Percentiles rank a stretch among this genome's conserved stretches.
phyloP scores from a whole-genome alignment of 1,284 basidiomycete genomes.

The Earliella scabrosa region DNA sequence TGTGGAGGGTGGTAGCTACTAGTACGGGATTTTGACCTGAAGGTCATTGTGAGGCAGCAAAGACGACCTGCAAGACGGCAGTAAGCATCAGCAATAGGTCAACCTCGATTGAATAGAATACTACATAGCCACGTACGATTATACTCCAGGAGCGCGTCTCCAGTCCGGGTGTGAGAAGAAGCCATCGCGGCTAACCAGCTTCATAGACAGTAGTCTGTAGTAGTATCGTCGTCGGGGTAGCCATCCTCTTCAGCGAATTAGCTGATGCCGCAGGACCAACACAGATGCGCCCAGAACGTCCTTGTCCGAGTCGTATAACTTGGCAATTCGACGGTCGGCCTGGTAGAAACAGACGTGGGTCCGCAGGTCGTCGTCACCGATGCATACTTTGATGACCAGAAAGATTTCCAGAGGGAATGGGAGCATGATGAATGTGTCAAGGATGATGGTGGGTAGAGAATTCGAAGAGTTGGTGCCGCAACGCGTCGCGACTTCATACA shows the following conservation, averaged over 20 bases:
- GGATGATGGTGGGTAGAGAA: too few relatives aligned
- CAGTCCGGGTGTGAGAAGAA: slow-evolving; percentile 5
- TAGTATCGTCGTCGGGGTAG: too few relatives aligned
- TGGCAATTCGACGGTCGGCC: not conserved
- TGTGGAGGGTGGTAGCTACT: too few relatives aligned
- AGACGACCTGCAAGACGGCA: too few relatives aligned
- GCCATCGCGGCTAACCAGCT: not conserved
- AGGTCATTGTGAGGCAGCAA: too few relatives aligned
- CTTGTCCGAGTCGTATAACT: not conserved
- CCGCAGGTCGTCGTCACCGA: slow-evolving; percentile 21
- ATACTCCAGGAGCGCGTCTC: slow-evolving; percentile 1
- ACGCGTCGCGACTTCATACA: too few relatives aligned
- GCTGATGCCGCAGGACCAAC: slow-evolving; percentile 3
- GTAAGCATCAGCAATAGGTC: too few relatives aligned
- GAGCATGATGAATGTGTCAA: too few relatives aligned
- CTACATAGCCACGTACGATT: not conserved
- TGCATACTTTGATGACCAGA: slow-evolving; percentile 20
- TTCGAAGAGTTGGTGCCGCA: too few relatives aligned
- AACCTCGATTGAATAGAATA: too few relatives aligned
- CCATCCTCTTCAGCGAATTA: not conserved
- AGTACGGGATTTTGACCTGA: too few relatives aligned
- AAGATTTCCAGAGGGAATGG: slow-evolving; percentile 22
- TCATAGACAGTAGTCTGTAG: slow-evolving; percentile 3
- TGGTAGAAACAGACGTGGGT: slow-evolving; percentile 27
- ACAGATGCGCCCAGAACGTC: slow-evolving; percentile 3